phyloP scores from a whole-genome alignment of 257 asterid genomes.

The Scutellaria baicalensis region DNA sequence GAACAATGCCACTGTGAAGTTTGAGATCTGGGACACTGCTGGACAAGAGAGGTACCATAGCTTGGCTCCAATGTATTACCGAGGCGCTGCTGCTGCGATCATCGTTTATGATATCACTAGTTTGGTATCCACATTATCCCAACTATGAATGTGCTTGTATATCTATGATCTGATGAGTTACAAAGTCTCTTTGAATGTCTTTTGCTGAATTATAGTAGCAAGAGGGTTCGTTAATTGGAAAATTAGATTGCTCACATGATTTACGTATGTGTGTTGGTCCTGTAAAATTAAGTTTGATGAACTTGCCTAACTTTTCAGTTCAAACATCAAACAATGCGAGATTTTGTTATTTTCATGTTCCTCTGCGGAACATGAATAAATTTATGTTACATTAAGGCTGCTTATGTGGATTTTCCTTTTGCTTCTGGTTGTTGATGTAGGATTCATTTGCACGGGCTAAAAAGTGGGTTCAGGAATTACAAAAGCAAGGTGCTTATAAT shows the following conservation, averaged over 20 bases:
- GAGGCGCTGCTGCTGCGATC: slow-evolving; percentile 98
- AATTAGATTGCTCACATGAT: not conserved
- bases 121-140: slow-evolving; percentile 39
- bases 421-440: slow-evolving; percentile 28
- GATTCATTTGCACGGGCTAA: slow-evolving; percentile 83
- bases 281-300: not conserved
- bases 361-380: not conserved
- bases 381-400: not conserved
- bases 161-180: slow-evolving; percentile 1
- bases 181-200: not conserved
- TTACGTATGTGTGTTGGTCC: not conserved
- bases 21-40: slow-evolving; percentile 99
- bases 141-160: not conserved
- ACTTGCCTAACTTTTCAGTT: not conserved
- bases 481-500: slow-evolving; percentile 69
- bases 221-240: not conserved
- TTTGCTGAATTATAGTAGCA: not conserved
- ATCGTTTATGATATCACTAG: slow-evolving; percentile 87
- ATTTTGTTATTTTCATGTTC: not conserved
- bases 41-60: slow-evolving; percentile 99
- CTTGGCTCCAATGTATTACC: slow-evolving; percentile 96
- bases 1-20: slow-evolving; percentile 75
- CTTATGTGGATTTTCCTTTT: not conserved
- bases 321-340: not conserved
- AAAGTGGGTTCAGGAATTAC: slow-evolving; percentile 98